Evolutionary conservation across 164 flowering plant species (phyloP).

Genomic region (Macadamia integrifolia): DNA sequence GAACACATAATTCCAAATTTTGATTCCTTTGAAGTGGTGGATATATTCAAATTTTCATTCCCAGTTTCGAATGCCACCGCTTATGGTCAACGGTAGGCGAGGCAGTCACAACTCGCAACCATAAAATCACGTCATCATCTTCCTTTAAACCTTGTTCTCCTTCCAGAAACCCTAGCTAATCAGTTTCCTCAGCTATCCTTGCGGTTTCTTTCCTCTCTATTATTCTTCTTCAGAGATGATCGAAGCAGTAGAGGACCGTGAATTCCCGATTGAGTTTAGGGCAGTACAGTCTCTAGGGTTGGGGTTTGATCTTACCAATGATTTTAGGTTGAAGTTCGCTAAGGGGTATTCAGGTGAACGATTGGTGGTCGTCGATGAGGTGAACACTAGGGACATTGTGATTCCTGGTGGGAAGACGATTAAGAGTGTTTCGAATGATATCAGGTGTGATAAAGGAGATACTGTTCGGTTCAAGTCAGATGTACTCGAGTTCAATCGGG

Average conservation of each 20-base stretch:
- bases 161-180: no score
- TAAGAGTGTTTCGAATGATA: constrained; percentile 46
- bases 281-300: constrained; percentile 59
- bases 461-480: constrained; percentile 70
- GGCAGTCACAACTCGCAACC: no score
- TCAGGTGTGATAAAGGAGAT: constrained; percentile 80
- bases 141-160: no score
- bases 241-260: not conserved
- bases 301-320: constrained; percentile 73
- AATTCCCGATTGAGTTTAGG: constrained; percentile 35
- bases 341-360: constrained; percentile 39
- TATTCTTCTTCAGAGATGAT: no score
- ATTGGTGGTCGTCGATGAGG: constrained; percentile 58
- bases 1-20: no score
- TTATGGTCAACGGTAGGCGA: no score
- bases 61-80: no score
- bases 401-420: constrained; percentile 45
- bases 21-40: no score
- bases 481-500: constrained; percentile 84
- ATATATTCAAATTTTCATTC: no score
- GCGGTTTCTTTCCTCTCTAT: no score
- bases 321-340: constrained; percentile 70
- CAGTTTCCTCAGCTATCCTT: no score
- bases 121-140: no score
- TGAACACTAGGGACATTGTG: constrained; percentile 43